phyloP scores from a whole-genome alignment of 2,329 filamentous ascomycete genomes.

The Xylaria sp. region DNA sequence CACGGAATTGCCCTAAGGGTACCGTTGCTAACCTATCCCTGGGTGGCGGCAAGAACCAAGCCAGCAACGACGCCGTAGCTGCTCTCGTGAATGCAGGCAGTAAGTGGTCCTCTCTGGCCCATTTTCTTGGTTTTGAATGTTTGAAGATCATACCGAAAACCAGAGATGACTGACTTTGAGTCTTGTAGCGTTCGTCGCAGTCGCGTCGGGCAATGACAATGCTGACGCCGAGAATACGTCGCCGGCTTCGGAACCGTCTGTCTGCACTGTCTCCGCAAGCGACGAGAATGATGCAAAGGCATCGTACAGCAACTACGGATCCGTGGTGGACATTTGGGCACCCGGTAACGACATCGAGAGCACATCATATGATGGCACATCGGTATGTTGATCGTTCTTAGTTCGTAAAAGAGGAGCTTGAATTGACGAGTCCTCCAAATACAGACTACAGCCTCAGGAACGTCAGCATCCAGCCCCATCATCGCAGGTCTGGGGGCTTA shows the following conservation, averaged over 20 bases:
- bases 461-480: constrained; percentile 65
- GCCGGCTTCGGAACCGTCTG: constrained; percentile 60
- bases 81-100: constrained; percentile 56
- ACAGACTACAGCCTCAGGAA: constrained; percentile 56
- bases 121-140: background rate
- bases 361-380: constrained; percentile 50
- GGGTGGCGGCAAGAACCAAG: constrained; percentile 56
- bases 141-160: background rate
- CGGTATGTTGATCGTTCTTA: constrained; percentile 13
- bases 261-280: constrained; percentile 61
- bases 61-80: constrained; percentile 62
- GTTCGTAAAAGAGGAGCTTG: background rate
- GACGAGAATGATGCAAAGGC: constrained; percentile 20
- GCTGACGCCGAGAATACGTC: constrained; percentile 55
- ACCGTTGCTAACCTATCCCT: constrained; percentile 67
- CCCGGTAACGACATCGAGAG: constrained; percentile 56
- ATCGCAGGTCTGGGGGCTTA: constrained; percentile 65
- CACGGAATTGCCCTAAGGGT: constrained; percentile 51
- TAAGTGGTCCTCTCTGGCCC: background rate
- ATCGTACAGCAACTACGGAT: constrained; percentile 62
- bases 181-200: constrained; percentile 57
- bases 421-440: constrained; percentile 12
- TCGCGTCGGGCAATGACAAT: constrained; percentile 64
- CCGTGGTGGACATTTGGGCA: constrained; percentile 55
- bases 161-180: background rate